Evolutionary conservation across 495 filamentous ascomycete species (phyloP).

Genomic region (Aspergillus haitiensis): DNA sequence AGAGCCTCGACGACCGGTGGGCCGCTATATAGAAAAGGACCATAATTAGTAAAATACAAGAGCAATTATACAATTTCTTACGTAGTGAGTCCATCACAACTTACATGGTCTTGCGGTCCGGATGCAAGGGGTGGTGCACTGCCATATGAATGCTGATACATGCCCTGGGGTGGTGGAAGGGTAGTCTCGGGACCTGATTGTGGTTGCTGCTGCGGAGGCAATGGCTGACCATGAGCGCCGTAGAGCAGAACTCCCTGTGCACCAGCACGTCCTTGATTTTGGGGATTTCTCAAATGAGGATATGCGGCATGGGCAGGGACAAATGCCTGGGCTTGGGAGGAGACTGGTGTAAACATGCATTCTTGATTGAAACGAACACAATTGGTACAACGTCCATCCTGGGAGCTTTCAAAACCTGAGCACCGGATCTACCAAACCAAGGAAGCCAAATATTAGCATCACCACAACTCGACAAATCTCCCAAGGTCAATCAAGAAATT

Average conservation of each 20-base stretch:
- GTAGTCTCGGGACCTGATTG: slow-evolving; percentile 46
- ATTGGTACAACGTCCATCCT: slow-evolving; percentile 77
- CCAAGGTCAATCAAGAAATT: background rate
- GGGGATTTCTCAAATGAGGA: slow-evolving; percentile 57
- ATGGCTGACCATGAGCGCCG: slow-evolving; percentile 75
- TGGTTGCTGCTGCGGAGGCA: slow-evolving; percentile 56
- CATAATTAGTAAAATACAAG: slow-evolving; percentile 15
- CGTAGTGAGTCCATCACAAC: slow-evolving; percentile 23
- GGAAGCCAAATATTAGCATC: slow-evolving; percentile 17
- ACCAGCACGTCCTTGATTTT: slow-evolving; percentile 43
- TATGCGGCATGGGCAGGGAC: slow-evolving; percentile 76
- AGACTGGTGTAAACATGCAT: slow-evolving; percentile 84
- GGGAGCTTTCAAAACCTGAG: slow-evolving; percentile 76
- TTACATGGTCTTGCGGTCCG: slow-evolving; percentile 50
- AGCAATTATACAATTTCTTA: background rate
- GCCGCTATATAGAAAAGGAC: slow-evolving; percentile 35
- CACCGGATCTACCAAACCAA: slow-evolving; percentile 66
- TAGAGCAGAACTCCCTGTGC: slow-evolving; percentile 54
- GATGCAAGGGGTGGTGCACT: slow-evolving; percentile 43
- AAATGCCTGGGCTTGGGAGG: slow-evolving; percentile 79
- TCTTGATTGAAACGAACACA: slow-evolving; percentile 80
- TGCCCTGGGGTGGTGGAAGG: slow-evolving; percentile 51
- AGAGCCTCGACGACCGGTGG: slow-evolving; percentile 47
- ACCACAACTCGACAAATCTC: background rate
- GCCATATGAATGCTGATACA: slow-evolving; percentile 45